A percentile compares a stretch with the other conserved stretches of the same genome.
Evolutionary conservation across 2,329 filamentous ascomycete genomes (phyloP).

Genomic region (Calonectria montana): DNA sequence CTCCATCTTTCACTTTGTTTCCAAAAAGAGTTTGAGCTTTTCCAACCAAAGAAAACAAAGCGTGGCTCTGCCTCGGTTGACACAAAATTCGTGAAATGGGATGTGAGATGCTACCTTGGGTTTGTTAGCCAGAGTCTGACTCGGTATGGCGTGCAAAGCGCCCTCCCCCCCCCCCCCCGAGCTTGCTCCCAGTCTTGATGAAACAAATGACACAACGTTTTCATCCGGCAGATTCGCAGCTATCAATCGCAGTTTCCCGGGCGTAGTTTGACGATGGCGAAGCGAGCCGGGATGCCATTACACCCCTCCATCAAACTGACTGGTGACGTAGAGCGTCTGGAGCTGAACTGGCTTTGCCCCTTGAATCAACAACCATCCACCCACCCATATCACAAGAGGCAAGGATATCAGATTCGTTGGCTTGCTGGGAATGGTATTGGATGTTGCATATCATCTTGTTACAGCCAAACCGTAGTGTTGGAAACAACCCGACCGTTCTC

Average conservation of each 20-base stretch:
- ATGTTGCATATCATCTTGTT: constrained; percentile 13
- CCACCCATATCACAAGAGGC: background rate
- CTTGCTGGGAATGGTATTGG: constrained; percentile 23
- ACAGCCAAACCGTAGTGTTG: constrained; percentile 12
- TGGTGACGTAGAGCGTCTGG: constrained; percentile 4
- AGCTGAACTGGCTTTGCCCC: background rate
- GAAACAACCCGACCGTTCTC: constrained; percentile 32
- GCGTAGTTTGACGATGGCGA: background rate
- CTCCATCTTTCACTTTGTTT: background rate
- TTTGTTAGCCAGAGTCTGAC: background rate
- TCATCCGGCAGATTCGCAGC: background rate
- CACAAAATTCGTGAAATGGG: no score
- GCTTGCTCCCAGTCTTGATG: background rate
- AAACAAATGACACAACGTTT: background rate
- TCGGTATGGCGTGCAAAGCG: background rate
- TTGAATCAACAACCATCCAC: background rate
- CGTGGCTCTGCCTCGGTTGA: background rate
- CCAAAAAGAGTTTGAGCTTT: no score
- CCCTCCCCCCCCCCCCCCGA: no score
- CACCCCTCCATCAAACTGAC: constrained; percentile 1
- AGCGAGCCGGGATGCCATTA: background rate
- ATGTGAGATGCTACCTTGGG: background rate
- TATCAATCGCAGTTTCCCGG: background rate
- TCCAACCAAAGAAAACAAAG: background rate
- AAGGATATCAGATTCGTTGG: background rate